Evolutionary conservation across 768 basidiomycete species (phyloP).

Genomic region (Lyophyllum semitale): DNA sequence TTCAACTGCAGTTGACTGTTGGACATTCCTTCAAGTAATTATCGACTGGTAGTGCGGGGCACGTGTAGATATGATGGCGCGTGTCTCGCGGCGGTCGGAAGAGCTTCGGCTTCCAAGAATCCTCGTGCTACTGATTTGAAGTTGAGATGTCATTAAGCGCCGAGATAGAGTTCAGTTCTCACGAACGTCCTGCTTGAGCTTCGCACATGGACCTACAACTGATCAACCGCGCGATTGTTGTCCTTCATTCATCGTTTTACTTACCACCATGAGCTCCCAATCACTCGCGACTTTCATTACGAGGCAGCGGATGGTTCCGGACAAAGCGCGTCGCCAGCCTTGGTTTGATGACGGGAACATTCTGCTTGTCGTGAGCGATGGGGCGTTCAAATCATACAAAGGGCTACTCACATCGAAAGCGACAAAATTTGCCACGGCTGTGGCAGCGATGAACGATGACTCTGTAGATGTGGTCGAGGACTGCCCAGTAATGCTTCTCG

Average conservation of each 20-base stretch:
- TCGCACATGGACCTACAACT: background rate
- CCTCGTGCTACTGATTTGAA: background rate
- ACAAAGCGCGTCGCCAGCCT: slow-evolving; percentile 8
- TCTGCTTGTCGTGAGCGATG: slow-evolving; percentile 7
- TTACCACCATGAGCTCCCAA: background rate
- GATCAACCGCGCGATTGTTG: background rate
- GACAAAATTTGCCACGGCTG: background rate
- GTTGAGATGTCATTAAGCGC: background rate
- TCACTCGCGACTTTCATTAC: slow-evolving; percentile 5
- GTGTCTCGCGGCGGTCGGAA: no score
- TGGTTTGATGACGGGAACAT: slow-evolving; percentile 19
- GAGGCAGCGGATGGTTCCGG: slow-evolving; percentile 4
- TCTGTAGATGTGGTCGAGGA: slow-evolving; percentile 15
- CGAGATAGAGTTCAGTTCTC: background rate
- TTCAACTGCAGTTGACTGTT: no score
- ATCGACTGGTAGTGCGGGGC: no score
- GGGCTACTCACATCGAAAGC: slow-evolving; percentile 6
- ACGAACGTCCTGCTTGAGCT: background rate
- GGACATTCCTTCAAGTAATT: no score
- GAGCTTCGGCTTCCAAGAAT: no score
- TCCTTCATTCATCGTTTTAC: background rate
- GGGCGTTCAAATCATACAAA: slow-evolving; percentile 13
- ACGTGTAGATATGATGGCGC: no score
- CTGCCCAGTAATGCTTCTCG: slow-evolving; percentile 7
- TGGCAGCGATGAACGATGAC: slow-evolving; percentile 15